Base-by-base conservation (phyloP, 306 rosid genomes). In the Cucurbita ficifolia region DNA sequence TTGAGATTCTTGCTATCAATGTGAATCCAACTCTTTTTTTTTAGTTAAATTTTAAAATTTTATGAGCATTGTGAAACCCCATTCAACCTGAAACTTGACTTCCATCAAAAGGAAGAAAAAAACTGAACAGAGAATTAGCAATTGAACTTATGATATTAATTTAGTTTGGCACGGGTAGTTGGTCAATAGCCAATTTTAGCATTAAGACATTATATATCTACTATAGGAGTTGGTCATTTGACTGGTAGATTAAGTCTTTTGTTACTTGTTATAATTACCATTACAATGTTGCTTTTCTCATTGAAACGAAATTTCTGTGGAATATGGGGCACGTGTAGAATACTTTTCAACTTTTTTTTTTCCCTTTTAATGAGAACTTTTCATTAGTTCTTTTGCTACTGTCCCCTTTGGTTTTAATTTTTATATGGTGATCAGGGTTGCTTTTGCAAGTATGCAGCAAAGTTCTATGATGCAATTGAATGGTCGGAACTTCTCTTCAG, bases 401-500 rank as follows among this genome's bases (percentile, higher is more conserved):
- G 36, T 2, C 13, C n/a, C 19, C 50, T 36, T 63, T 46, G 21
- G 42, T 49, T 11, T 53, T 14, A 24, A 9, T 11, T 77, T 21
- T 29, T 29, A 45, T 75, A 33, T 72, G 84, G 83, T 36, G 64
- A 22, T 75, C 79, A 92, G 97, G 83, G 82, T 81, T 78, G 61
- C 77, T 68, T 74, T 60, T 70, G 18, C 22, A n/a, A 46, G 40
- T 50, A 52, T 62, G 59, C 73, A 21, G 72, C 78, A 54, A 76
- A 85, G 77, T 74, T 70, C 82, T 59, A 39, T 88, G 40, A 78
- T 64, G 74, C 82, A 80, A 83, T 73, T 80, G 73, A 76, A 82
- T 85, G 82, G 85, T 79, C 88, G 87, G 70, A 79, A 70, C 38
- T 92, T 89, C 79, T 89, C 97, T 76, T 89, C 97, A 8, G 92